Evolutionary conservation across 495 filamentous ascomycete species (phyloP), one percentile per base, ranked within the genome.

Genomic region (Amphirosellinia nigrospora): DNA sequence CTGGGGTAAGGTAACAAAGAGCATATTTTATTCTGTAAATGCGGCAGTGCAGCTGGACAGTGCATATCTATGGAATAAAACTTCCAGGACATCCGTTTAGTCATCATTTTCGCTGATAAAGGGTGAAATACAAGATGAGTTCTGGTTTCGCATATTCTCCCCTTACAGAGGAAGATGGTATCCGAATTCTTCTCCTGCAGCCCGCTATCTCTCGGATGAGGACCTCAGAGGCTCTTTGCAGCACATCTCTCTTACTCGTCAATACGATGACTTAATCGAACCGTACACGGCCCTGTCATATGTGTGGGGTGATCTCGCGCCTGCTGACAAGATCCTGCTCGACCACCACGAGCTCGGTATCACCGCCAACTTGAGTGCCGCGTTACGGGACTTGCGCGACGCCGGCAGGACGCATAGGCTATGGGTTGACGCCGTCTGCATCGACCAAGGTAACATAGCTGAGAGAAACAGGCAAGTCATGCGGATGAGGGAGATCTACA

Each of bases 241-340:
- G 19, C 72, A 78, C 58, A 71, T 70, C 0, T 67, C 70, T 1
- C 69, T 79, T 11, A 64, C 64, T 5, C 48, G 66, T 6, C 63
- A 69, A 16, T 73, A 76, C 28, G 39, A 45, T 26, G 60, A 63
- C 7, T 67, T 79, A 10, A 70, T 77, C 8, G 72, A 76, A 10
- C 68, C 56, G 7, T 78, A 74, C 46, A 70, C 70, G 0, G 77
- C 77, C 15, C 61, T 79, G 2, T 79, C 77, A 5, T 79, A 79
- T 52, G 74, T 78, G 28, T 79, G 75, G 77, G 75, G 77, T 8
- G 52, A 69, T 38, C 43, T 38, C 7, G 30, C 68, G 23, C 43
- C 38, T 0, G 41, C 46, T 1, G 63, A 56, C 11, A 69, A 15
- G 9, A 68, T 74, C 13, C 26, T 43, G 34, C 28, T 74, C 4